A percentile compares a stretch with the other conserved stretches of the same genome.
phyloP scores from a whole-genome alignment of 1,284 basidiomycete species.

The Athelia sp. region DNA sequence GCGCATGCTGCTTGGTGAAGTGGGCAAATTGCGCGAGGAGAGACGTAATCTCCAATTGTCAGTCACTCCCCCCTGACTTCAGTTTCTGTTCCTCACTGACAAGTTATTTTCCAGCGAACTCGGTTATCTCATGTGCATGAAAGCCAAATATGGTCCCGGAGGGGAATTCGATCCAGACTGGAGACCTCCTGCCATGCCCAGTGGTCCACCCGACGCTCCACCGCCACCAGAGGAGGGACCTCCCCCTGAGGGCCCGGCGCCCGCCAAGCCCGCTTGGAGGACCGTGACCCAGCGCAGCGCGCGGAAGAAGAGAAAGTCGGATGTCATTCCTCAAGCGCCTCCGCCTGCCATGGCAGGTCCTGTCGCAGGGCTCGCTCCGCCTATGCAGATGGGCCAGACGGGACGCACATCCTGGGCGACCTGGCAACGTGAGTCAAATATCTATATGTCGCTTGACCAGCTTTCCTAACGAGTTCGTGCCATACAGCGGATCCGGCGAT shows the following conservation, averaged over 20 bases:
- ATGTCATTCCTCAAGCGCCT: conserved; percentile 20
- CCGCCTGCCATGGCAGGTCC: conserved; percentile 16
- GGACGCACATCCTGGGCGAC: conserved; percentile 51
- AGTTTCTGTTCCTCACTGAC: conserved; percentile 2
- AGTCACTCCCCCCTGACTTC: conserved; percentile 23
- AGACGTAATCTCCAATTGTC: conserved; percentile 67
- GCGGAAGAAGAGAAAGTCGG: conserved; percentile 35
- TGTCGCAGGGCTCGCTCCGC: conserved; percentile 6
- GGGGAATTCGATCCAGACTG: conserved; percentile 74
- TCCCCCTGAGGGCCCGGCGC: conserved; percentile 34
- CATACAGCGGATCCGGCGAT: conserved; percentile 40
- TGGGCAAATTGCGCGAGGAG: conserved; percentile 72
- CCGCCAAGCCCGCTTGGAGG: conserved; percentile 53
- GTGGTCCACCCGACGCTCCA: conserved; percentile 29
- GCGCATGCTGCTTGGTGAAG: conserved; percentile 69
- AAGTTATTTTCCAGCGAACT: conserved; percentile 47
- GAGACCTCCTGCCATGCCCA: conserved; percentile 42
- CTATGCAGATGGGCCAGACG: conserved; percentile 15
- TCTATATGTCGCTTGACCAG: conserved; percentile 8
- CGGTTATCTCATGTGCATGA: conserved; percentile 58
- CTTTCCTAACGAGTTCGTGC: conserved; percentile 7
- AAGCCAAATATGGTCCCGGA: conserved; percentile 67
- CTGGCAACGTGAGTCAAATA: conserved; percentile 59
- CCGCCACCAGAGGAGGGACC: conserved; percentile 35
- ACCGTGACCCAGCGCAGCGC: conserved; percentile 34